A percentile compares a stretch with the other conserved stretches of the same genome.
Evolutionary conservation across 345 rosid species (phyloP).

Genomic region (Reutealis trisperma): DNA sequence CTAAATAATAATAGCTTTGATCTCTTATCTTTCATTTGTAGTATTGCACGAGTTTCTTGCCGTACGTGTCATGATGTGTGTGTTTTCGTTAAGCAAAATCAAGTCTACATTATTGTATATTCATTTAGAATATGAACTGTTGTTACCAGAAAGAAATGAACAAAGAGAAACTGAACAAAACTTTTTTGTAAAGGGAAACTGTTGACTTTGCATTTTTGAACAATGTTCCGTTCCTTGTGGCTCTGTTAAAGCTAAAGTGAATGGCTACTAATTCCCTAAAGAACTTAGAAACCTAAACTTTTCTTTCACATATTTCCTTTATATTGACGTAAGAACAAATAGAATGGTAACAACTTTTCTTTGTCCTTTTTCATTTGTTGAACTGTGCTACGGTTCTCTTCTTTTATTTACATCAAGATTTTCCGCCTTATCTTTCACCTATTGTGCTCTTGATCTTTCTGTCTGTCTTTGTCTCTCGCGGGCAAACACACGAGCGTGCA

Average conservation of each 20-base stretch:
- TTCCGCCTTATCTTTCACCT: not conserved
- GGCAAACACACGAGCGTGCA: not conserved
- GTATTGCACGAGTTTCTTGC: conserved; percentile 32
- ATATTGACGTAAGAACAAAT: not conserved
- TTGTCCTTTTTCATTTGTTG: not conserved
- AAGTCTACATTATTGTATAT: not conserved
- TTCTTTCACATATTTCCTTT: not conserved
- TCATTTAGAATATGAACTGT: conserved; percentile 11
- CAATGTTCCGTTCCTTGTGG: not conserved
- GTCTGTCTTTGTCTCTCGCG: conserved; percentile 1
- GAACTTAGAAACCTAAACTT: not conserved
- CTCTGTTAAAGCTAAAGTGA: conserved; percentile 4
- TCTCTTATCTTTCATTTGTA: conserved; percentile 22
- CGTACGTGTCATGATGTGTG: conserved; percentile 8
- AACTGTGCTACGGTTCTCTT: conserved; percentile 16
- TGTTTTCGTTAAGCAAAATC: conserved; percentile 2
- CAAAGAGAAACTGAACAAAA: not conserved
- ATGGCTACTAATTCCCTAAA: conserved; percentile 1
- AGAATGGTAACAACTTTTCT: too few relatives aligned
- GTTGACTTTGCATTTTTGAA: not conserved
- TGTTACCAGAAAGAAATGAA: not conserved
- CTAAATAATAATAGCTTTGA: conserved; percentile 13
- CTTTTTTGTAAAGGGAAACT: not conserved
- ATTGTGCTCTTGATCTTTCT: not conserved
- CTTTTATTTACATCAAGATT: not conserved